These are phyloP conservation scores for Heliocybe sulcata DNA, from an alignment of 1,284 basidiomycete genomes.

Conservation along the genomic window DNA sequence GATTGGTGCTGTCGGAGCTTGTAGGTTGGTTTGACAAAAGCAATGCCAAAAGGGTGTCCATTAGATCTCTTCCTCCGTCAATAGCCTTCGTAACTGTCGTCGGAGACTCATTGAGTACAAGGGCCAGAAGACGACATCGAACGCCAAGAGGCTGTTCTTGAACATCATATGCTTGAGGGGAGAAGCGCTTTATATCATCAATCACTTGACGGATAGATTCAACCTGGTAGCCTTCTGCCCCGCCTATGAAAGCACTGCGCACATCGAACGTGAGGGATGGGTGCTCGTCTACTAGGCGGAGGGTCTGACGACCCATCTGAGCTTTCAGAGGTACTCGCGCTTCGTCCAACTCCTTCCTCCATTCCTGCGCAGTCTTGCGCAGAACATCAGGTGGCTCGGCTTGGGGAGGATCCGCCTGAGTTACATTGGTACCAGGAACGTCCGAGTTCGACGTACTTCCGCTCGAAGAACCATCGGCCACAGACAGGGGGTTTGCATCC, in stretches of 20 bases:
- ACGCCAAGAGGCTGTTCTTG: conserved; percentile 73
- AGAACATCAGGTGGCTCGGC: conserved; percentile 8
- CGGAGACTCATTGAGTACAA: conserved; percentile 74
- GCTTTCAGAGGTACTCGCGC: conserved; percentile 62
- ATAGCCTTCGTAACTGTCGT: conserved; percentile 42
- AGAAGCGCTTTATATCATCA: conserved; percentile 67
- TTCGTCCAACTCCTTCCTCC: conserved; percentile 57
- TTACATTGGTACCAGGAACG: conserved; percentile 4
- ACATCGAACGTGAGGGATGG: conserved; percentile 88
- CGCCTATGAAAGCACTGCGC: conserved; percentile 69
- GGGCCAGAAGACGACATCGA: conserved; percentile 79
- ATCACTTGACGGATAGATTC: conserved; percentile 59
- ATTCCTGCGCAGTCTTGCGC: conserved; percentile 51
- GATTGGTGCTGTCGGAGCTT: conserved; percentile 42
- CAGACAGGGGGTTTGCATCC: conserved; percentile 5
- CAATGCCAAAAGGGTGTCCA: conserved; percentile 60
- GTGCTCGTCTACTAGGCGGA: conserved; percentile 82
- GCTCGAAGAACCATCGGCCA: conserved; percentile 1
- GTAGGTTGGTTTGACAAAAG: conserved; percentile 46
- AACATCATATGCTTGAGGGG: conserved; percentile 54
- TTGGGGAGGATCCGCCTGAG: neutral
- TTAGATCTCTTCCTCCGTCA: conserved; percentile 38
- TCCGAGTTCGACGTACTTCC: conserved; percentile 10
- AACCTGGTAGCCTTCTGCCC: conserved; percentile 50
- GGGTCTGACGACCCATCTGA: conserved; percentile 59